Evolutionary conservation across 805 yeast species (phyloP).

Genomic region (Helenozyma baotianmanensis): DNA sequence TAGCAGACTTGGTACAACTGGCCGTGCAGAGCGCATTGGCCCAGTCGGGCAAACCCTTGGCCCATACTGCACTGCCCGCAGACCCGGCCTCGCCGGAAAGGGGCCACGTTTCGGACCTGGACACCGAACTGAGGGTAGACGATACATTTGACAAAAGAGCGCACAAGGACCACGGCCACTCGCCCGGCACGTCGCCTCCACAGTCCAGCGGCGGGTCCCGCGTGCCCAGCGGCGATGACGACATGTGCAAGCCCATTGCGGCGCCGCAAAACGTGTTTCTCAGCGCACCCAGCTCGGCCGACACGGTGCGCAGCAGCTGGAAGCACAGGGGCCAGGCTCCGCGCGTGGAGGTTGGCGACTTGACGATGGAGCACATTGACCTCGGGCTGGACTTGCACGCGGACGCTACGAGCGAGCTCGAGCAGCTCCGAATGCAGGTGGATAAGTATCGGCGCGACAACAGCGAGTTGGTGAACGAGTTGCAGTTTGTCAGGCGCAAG

Average conservation of each 20-base stretch:
- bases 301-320: too few species aligned
- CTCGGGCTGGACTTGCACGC: background rate
- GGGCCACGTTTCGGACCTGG: too few species aligned
- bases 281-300: too few species aligned
- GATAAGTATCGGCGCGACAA: constrained; percentile 13
- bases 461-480: constrained; percentile 15
- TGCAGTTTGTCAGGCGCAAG: constrained; percentile 8
- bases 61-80: too few species aligned
- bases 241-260: constrained; percentile 13
- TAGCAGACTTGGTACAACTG: too few species aligned
- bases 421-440: constrained; percentile 5
- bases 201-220: constrained; percentile 17
- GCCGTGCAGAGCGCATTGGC: too few species aligned
- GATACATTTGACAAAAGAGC: constrained; percentile 15
- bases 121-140: constrained; percentile 12
- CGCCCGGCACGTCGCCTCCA: constrained; percentile 34
- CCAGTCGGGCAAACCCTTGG: too few species aligned
- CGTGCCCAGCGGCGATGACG: constrained; percentile 1
- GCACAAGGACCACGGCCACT: too few species aligned
- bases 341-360: constrained; percentile 8
- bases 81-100: too few species aligned
- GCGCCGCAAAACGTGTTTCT: background rate
- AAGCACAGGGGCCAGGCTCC: constrained; percentile 6
- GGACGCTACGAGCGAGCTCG: background rate
- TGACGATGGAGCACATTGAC: constrained; percentile 13